These are phyloP conservation scores for Cladosporium velox DNA, from an alignment of 2,329 filamentous ascomycete species.

Conservation along the genomic window DNA sequence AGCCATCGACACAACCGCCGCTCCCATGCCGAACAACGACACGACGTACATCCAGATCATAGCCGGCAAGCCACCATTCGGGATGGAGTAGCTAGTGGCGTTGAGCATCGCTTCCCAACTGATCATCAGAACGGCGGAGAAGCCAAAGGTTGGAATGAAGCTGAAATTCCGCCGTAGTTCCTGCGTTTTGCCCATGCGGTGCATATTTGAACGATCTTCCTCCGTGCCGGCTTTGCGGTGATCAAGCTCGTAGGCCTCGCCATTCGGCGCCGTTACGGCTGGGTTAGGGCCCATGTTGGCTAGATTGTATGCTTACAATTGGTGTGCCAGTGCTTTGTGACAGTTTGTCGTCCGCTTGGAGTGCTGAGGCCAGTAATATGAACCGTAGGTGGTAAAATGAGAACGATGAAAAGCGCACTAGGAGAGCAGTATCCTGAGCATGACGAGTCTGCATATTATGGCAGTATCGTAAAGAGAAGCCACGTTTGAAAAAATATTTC, in stretches of 20 bases:
- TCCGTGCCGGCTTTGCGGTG: background rate
- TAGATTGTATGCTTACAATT: background rate
- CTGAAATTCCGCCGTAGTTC: conserved; percentile 1
- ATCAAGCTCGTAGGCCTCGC: background rate
- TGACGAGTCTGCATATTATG: background rate
- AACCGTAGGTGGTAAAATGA: background rate
- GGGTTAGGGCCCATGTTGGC: background rate
- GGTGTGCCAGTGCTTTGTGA: background rate
- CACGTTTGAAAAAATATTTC: background rate
- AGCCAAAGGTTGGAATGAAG: background rate
- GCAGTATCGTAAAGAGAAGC: background rate
- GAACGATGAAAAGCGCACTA: background rate
- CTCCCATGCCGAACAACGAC: background rate
- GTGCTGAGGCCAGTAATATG: background rate
- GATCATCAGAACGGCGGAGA: conserved; percentile 25
- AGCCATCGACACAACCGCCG: background rate
- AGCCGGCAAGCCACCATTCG: background rate
- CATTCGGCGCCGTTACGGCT: background rate
- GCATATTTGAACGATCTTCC: conserved; percentile 4
- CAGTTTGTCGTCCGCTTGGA: background rate
- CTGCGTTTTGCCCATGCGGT: conserved; percentile 8
- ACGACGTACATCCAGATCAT: conserved; percentile 11
- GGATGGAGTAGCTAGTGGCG: background rate
- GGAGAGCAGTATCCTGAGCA: background rate
- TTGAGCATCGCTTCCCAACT: conserved; percentile 5